Evolutionary conservation across 1,139 yeast species (phyloP).

Genomic region (Kodamaea sp.): DNA sequence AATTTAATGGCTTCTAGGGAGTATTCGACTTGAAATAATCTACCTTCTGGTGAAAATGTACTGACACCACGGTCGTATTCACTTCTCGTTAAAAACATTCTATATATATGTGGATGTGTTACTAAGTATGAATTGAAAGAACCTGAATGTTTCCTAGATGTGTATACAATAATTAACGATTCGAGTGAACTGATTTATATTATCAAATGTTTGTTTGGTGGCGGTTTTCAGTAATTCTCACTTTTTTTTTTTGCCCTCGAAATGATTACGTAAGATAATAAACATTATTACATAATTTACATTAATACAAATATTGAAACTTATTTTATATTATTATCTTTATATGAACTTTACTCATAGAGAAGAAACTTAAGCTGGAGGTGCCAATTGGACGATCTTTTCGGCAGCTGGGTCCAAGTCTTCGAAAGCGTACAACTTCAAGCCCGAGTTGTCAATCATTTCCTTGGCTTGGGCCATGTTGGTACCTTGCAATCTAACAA

Average conservation of each 20-base stretch:
- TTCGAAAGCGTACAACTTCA: constrained; percentile 86
- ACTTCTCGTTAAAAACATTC: constrained; percentile 95
- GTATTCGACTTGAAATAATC: constrained; percentile 96
- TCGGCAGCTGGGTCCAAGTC: constrained; percentile 98
- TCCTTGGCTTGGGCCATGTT: constrained; percentile 87
- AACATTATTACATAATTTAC: too few species aligned
- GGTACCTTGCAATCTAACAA: constrained; percentile 98
- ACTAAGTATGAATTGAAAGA: background rate
- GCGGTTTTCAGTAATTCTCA: background rate
- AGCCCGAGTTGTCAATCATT: constrained; percentile 82
- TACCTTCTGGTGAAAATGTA: constrained; percentile 98
- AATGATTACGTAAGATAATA: too few species aligned
- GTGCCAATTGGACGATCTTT: constrained; percentile 77
- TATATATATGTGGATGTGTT: background rate
- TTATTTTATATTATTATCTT: background rate
- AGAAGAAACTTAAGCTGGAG: constrained; percentile 29
- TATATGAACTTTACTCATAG: background rate
- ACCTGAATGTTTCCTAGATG: too few species aligned
- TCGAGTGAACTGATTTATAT: too few species aligned
- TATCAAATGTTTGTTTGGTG: background rate
- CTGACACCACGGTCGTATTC: constrained; percentile 99
- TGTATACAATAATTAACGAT: too few species aligned
- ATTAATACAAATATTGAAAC: background rate
- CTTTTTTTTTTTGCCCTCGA: background rate
- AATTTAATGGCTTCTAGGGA: constrained; percentile 95